A percentile compares a stretch with the other conserved stretches of the same genome.
phyloP scores from a whole-genome alignment of 176 grass and related monocot species.

The Triticum urartu region DNA sequence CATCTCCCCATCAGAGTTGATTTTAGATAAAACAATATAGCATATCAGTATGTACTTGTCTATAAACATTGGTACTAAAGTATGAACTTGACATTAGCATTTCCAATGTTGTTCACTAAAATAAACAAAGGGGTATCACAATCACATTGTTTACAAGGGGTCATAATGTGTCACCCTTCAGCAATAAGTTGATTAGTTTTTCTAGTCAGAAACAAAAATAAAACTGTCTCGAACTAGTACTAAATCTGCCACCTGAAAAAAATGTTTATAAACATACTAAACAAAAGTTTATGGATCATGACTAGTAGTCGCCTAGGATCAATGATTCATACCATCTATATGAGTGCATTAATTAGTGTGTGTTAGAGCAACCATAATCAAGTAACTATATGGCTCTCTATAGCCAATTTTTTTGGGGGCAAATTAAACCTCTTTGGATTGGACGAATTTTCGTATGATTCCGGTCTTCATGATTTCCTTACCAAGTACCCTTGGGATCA shows the following conservation, averaged over 20 bases:
- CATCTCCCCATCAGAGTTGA: neutral
- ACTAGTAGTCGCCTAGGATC: neutral
- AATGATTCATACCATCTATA: neutral
- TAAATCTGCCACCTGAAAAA: neutral
- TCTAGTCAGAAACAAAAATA: neutral
- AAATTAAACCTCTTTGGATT: neutral
- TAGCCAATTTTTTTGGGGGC: neutral
- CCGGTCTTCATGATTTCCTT: neutral
- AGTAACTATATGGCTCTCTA: neutral
- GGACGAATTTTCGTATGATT: neutral
- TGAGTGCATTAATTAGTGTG: neutral
- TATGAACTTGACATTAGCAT: conserved; percentile 30
- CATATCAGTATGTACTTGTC: neutral
- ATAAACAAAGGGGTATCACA: neutral
- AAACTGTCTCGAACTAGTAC: neutral
- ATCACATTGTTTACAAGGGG: neutral
- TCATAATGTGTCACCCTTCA: neutral
- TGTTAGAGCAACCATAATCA: neutral
- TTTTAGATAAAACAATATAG: neutral
- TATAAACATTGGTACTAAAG: conserved; percentile 5
- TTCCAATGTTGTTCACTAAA: neutral
- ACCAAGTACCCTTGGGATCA: neutral
- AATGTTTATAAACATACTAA: neutral
- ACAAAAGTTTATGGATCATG: neutral
- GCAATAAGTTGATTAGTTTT: neutral